phyloP scores from a whole-genome alignment of 2,329 filamentous ascomycete species.

The Davidsoniella neocaledoniae region DNA sequence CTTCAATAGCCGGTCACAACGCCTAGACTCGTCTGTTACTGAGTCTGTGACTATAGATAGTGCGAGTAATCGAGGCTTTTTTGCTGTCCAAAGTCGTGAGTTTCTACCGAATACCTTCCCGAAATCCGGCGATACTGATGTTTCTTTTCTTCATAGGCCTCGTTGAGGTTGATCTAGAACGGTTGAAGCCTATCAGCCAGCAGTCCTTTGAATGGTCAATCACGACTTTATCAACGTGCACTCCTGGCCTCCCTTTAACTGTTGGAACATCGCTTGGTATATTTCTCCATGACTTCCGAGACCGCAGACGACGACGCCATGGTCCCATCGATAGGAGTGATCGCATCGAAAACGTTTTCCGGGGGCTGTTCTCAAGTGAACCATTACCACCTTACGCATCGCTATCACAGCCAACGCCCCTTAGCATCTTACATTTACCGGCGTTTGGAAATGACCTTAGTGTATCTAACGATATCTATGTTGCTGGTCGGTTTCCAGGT shows the following conservation, averaged over 20 bases:
- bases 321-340: constrained; percentile 10
- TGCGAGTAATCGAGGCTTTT: constrained; percentile 49
- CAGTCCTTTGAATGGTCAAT: constrained; percentile 68
- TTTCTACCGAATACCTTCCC: constrained; percentile 13
- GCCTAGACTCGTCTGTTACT: constrained; percentile 49
- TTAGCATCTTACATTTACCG: constrained; percentile 67
- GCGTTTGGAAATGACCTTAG: constrained; percentile 32
- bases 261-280: constrained; percentile 70
- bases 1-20: constrained; percentile 4
- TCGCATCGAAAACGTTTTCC: constrained; percentile 19
- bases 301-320: constrained; percentile 20
- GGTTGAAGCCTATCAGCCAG: constrained; percentile 50
- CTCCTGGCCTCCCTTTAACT: constrained; percentile 54
- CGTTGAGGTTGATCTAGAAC: constrained; percentile 66
- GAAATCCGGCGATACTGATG: background rate
- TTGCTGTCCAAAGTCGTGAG: constrained; percentile 59
- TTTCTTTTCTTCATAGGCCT: constrained; percentile 28
- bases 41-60: constrained; percentile 74
- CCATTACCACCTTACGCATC: constrained; percentile 46
- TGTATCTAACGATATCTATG: constrained; percentile 64
- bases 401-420: constrained; percentile 62
- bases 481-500: constrained; percentile 75
- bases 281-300: constrained; percentile 65
- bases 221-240: constrained; percentile 58
- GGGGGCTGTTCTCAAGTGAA: constrained; percentile 32